phyloP scores from a whole-genome alignment of 2,329 filamentous ascomycete species.

The Colletotrichum echinochloae region DNA sequence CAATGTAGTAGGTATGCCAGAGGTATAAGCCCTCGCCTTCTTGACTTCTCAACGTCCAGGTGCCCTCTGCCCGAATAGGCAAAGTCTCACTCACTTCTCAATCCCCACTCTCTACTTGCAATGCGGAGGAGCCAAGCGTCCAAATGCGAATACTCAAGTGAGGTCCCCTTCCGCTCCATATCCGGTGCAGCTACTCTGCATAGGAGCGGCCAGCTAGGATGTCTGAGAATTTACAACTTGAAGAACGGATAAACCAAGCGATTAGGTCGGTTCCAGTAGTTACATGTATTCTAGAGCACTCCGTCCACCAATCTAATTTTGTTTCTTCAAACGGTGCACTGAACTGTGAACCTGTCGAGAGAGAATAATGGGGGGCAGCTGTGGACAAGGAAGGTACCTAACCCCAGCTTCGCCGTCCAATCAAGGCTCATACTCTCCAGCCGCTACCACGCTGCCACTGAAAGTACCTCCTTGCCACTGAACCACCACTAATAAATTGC shows the following conservation, averaged over 20 bases:
- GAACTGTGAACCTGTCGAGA: neutral
- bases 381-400: neutral
- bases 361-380: neutral
- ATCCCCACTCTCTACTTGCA: neutral
- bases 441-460: neutral
- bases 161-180: neutral
- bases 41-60: neutral
- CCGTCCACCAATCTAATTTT: neutral
- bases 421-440: neutral
- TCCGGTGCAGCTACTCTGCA: neutral
- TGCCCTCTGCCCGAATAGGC: neutral
- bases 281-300: neutral
- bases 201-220: neutral
- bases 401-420: conserved; percentile 3
- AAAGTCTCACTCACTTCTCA: neutral
- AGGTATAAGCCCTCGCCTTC: neutral
- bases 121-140: neutral
- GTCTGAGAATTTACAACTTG: neutral
- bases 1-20: neutral
- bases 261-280: too few species aligned
- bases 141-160: neutral
- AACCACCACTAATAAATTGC: neutral
- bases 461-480: neutral
- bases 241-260: neutral
- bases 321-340: neutral